Evolutionary conservation across 495 filamentous ascomycete genomes (phyloP).

Genomic region (Aeminium ludgeri): DNA sequence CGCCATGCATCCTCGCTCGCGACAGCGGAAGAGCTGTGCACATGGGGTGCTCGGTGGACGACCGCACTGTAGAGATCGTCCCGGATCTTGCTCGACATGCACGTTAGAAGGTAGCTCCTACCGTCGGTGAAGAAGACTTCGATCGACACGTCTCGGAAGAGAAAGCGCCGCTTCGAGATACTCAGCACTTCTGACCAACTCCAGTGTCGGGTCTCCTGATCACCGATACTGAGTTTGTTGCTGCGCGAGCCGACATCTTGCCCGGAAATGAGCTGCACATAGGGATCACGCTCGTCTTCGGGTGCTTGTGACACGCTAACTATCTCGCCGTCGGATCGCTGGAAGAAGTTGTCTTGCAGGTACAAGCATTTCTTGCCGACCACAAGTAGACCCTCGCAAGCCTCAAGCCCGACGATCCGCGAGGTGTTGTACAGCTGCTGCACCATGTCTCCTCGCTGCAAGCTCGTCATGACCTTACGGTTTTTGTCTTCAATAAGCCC

Average conservation of each 20-base stretch:
- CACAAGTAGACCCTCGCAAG: constrained; percentile 78
- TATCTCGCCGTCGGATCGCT: constrained; percentile 85
- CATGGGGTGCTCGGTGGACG: constrained; percentile 59
- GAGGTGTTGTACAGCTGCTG: constrained; percentile 90
- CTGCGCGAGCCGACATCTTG: constrained; percentile 42
- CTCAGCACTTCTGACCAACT: constrained; percentile 87
- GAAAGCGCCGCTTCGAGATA: constrained; percentile 87
- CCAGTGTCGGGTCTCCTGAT: constrained; percentile 79
- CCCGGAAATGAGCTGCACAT: constrained; percentile 81
- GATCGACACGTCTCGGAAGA: constrained; percentile 87
- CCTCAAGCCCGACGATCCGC: constrained; percentile 80
- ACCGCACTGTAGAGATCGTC: constrained; percentile 66
- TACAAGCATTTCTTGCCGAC: constrained; percentile 87
- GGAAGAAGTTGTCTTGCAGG: constrained; percentile 88
- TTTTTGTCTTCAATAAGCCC: constrained; percentile 85
- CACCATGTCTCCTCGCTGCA: constrained; percentile 83
- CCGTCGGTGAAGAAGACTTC: constrained; percentile 96
- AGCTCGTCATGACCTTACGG: constrained; percentile 84
- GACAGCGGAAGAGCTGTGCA: constrained; percentile 35
- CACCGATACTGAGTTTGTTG: constrained; percentile 32
- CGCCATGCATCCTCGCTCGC: constrained; percentile 65
- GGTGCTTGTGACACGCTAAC: constrained; percentile 92
- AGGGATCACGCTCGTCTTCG: constrained; percentile 79
- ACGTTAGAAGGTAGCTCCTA: constrained; percentile 79
- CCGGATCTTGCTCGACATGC: constrained; percentile 50